A percentile compares a stretch with the other conserved stretches of the same genome.
Evolutionary conservation across 164 flowering plant species (phyloP).

Genomic region (Cinnamomum chago): DNA sequence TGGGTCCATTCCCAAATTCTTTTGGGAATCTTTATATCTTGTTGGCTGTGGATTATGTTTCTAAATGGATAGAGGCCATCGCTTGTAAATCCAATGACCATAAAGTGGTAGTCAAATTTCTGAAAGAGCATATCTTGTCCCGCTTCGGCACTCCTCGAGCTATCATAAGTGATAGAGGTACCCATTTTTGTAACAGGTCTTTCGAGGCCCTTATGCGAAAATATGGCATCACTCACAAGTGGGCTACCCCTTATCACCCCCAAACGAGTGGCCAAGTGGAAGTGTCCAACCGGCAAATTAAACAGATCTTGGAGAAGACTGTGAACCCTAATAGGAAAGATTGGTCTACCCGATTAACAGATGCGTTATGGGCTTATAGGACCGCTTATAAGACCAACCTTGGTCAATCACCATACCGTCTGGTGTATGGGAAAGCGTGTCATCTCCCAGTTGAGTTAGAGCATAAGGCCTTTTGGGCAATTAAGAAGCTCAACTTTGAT

Average conservation of each 20-base stretch:
- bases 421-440: slow-evolving; percentile 15
- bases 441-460: slow-evolving; percentile 16
- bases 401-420: slow-evolving; percentile 4
- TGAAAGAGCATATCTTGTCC: background rate
- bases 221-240: background rate
- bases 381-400: slow-evolving; percentile 10
- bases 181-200: background rate
- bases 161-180: background rate
- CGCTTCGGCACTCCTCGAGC: background rate
- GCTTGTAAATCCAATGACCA: background rate
- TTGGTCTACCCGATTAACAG: background rate
- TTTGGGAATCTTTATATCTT: no score
- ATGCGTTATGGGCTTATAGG: slow-evolving; percentile 3
- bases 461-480: slow-evolving; percentile 13
- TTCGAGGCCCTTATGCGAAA: background rate
- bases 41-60: no score
- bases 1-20: no score
- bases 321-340: background rate
- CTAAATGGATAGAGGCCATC: no score
- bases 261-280: no score
- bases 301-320: no score
- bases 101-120: background rate
- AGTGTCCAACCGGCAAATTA: no score
- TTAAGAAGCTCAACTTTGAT: background rate
- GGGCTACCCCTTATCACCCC: background rate